Evolutionary conservation across 2,329 filamentous ascomycete species (phyloP), one percentile per base, ranked within the genome.

Genomic region (Penicillium sp.): DNA sequence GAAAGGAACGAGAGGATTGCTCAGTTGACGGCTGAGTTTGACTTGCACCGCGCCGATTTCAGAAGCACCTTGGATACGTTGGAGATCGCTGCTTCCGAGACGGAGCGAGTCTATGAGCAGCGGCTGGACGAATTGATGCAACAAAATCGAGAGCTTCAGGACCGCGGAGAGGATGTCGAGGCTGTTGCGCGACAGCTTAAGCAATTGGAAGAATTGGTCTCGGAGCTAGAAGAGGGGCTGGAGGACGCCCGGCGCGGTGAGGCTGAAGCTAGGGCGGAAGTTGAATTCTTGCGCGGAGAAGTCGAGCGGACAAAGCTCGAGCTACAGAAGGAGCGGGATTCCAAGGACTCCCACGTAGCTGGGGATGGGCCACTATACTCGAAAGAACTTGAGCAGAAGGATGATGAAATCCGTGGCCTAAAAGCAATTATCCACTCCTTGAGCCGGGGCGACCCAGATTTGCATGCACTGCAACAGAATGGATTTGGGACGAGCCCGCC

Each of bases 401-500:
- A 98, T 62, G 93, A 98, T 61, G 93, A 98, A 72, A 97, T 98
- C 63, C 81, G 91, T 54, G 93, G 93, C 41, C 78, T 98, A 56
- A 98, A 97, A 70, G 91, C 93, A 37, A 97, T 98, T 64, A 97
- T 98, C 53, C 91, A 97, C 70, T 95, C 88, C n/a, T 76, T 98
- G 33, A 95, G 89, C 67, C 80, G 88, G 53, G 88, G 68, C 22
- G 69, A 69, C 28, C 58, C 64, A n/a, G n/a, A n/a, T n/a, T n/a
- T n/a, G n/a, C n/a, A n/a, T n/a, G n/a, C n/a, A n/a, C n/a, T n/a
- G n/a, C 15, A 63, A 61, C 49, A 54, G 63, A 22, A 49, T 60
- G 32, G 52, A 62, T 35, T 48, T 63, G 22, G 61, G 56, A 29
- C 64, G 67, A 63, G 60, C 26, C 48, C 54, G 17, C 48, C 41